These are phyloP conservation scores for Didymella sp. DNA, from an alignment of 2,329 filamentous ascomycete genomes.

Conservation along the genomic window DNA sequence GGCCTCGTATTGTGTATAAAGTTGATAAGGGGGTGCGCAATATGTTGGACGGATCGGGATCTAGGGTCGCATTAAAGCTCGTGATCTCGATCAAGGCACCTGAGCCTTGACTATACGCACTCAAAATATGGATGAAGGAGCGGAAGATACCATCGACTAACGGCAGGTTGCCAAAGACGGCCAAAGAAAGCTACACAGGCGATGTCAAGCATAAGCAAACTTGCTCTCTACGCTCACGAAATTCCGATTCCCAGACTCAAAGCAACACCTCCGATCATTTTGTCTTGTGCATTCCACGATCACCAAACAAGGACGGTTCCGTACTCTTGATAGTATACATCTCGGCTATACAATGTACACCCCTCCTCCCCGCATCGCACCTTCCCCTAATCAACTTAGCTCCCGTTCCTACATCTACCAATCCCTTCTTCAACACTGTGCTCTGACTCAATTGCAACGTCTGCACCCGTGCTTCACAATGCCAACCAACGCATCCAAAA, in stretches of 20 bases:
- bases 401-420: not conserved
- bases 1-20: not conserved
- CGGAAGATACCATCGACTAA: not conserved
- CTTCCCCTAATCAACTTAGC: conserved; percentile 3
- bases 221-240: not conserved
- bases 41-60: too few relatives aligned
- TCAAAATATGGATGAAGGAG: not conserved
- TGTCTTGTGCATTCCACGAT: too few relatives aligned
- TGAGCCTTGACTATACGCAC: not conserved
- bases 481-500: conserved; percentile 62
- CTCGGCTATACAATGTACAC: not conserved
- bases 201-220: not conserved
- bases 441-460: not conserved
- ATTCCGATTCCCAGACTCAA: not conserved
- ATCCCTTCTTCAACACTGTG: not conserved
- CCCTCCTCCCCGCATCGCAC: conserved; percentile 10
- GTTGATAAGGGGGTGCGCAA: too few relatives aligned
- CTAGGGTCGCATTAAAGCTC: too few relatives aligned
- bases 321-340: not conserved
- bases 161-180: not conserved
- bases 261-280: not conserved
- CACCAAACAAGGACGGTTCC: too few relatives aligned
- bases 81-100: not conserved
- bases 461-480: not conserved
- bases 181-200: not conserved